Base-by-base conservation (phyloP, 306 rosid species). In the Castanopsis chinensis region DNA sequence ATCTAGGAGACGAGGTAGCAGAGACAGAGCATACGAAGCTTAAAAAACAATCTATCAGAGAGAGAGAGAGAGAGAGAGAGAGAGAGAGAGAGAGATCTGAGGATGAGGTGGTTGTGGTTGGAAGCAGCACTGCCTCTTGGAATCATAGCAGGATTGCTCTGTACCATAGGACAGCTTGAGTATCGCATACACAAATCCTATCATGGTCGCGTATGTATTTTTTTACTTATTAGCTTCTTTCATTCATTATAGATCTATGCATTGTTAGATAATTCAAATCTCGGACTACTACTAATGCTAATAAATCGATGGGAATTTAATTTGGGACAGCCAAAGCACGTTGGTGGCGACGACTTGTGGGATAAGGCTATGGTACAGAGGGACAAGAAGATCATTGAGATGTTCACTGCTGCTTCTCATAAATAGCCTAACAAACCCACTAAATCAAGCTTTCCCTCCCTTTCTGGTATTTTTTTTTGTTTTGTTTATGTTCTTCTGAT, bases 281-380 rank as follows among this genome's bases (percentile, higher is more conserved):
- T 60, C 33, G 17, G 53, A 35, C 21, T 53, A 17, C 10, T 21
- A 35, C 32, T 23, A 4, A 10, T 69, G 56, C 35, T 56, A 6
- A 63, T 19, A 70, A 37, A 41, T 32, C 32, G n/a, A 23, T 25
- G 60, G 45, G 45, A 37, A 37, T 37, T 37, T 37, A 64, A 72
- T 76, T 19, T 68, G 55, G 8, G 73, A 49, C 89, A 93, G 97
- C 96, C 99, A 68, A 96, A 93, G 91, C 99, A 96, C 80, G 73
- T 93, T 68, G 96, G 99, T 0, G 90, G 83, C 77, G 98, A 37
- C 1, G 45, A 96, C 76, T 35, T 91, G 92, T 96, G 99, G 98
- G 99, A 96, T 51, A 96, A 90, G 2, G 98, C 99, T 51, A 96
- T 91, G 98, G 99, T 93, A 69, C 87, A 94, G 27, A 87, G 98